phyloP scores from a whole-genome alignment of 495 filamentous ascomycete genomes.

The Daldinia decipiens region DNA sequence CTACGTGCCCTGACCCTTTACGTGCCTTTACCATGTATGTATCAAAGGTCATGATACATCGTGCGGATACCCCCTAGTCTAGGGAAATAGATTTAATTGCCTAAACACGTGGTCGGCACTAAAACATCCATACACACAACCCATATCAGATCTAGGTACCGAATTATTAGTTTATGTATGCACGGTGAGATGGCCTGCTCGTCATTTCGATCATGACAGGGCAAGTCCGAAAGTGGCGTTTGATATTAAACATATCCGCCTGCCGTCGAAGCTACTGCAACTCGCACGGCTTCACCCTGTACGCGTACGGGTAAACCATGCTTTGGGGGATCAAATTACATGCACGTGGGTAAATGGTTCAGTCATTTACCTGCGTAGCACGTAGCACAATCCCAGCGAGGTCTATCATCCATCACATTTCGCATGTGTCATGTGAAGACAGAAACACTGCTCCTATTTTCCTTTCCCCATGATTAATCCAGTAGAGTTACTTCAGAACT shows the following conservation, averaged over 20 bases:
- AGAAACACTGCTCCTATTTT: conserved; percentile 5
- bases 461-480: conserved; percentile 8
- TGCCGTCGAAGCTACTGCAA: conserved; percentile 17
- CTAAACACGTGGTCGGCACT: conserved; percentile 41
- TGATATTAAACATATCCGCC: conserved; percentile 42
- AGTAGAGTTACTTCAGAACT: neutral
- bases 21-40: conserved; percentile 5
- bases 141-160: conserved; percentile 41
- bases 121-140: conserved; percentile 23
- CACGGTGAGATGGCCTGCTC: conserved; percentile 36
- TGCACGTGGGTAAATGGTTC: conserved; percentile 43
- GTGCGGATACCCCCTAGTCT: conserved; percentile 28
- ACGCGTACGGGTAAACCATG: conserved; percentile 33
- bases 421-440: conserved; percentile 36
- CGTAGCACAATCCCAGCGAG: conserved; percentile 1
- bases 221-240: conserved; percentile 16
- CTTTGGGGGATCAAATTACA: conserved; percentile 38
- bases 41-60: conserved; percentile 7
- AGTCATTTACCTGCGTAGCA: conserved; percentile 1
- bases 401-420: conserved; percentile 35
- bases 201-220: conserved; percentile 37
- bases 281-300: conserved; percentile 35
- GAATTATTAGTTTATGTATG: conserved; percentile 24
- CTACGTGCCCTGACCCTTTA: neutral
- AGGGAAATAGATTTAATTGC: conserved; percentile 30